Evolutionary conservation across 2,329 filamentous ascomycete genomes (phyloP).

Genomic region (Stagonosporopsis tanaceti): DNA sequence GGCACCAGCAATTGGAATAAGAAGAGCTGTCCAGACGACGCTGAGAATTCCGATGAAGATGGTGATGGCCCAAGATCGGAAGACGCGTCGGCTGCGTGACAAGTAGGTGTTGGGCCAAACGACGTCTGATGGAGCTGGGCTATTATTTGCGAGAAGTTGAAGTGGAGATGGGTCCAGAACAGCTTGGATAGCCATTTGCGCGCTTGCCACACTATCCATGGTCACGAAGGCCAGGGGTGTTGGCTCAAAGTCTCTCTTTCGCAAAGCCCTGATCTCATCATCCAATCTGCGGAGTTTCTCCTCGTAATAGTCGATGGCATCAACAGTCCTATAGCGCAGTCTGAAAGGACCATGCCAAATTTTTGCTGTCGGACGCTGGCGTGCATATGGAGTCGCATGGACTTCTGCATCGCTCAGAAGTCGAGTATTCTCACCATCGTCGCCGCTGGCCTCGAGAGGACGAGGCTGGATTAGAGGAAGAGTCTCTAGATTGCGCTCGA

Average conservation of each 20-base stretch:
- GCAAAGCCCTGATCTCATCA: slow-evolving; percentile 72
- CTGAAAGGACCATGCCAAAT: slow-evolving; percentile 82
- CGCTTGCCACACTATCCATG: slow-evolving; percentile 92
- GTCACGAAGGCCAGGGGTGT: slow-evolving; percentile 93
- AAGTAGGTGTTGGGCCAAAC: slow-evolving; percentile 95
- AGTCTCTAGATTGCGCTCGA: slow-evolving; percentile 57
- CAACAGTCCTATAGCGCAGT: slow-evolving; percentile 75
- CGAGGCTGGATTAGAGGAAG: slow-evolving; percentile 60
- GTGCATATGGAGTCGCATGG: slow-evolving; percentile 56
- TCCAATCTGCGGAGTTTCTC: slow-evolving; percentile 83
- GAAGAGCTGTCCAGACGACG: slow-evolving; percentile 85
- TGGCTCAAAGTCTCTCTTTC: slow-evolving; percentile 77
- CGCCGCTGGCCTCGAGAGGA: slow-evolving; percentile 43
- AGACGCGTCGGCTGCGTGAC: slow-evolving; percentile 74
- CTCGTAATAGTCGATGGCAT: slow-evolving; percentile 94
- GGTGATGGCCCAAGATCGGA: slow-evolving; percentile 85
- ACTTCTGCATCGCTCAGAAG: slow-evolving; percentile 63
- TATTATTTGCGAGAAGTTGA: slow-evolving; percentile 82
- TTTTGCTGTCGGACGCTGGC: slow-evolving; percentile 70
- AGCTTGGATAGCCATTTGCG: slow-evolving; percentile 95
- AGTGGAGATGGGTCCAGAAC: slow-evolving; percentile 90
- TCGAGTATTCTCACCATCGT: slow-evolving; percentile 61
- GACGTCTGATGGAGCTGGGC: slow-evolving; percentile 90
- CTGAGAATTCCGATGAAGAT: slow-evolving; percentile 82
- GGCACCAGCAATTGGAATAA: slow-evolving; percentile 79